Evolutionary conservation across 2,329 filamentous ascomycete species (phyloP).

Genomic region (Fusarium buxicola): DNA sequence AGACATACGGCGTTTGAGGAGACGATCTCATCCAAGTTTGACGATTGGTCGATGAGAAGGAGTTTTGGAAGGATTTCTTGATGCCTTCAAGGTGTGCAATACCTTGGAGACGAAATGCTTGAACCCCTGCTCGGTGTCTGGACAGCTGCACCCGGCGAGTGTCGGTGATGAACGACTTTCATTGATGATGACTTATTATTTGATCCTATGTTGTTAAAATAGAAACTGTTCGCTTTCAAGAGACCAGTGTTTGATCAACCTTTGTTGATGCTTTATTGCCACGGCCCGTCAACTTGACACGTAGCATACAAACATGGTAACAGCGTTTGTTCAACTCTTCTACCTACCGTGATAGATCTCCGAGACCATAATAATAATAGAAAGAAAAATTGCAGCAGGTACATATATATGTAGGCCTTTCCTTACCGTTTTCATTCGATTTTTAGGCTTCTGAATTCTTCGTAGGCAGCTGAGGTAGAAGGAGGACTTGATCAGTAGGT

Average conservation of each 20-base stretch:
- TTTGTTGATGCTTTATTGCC: neutral
- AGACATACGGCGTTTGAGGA: constrained; percentile 35
- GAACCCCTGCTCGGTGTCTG: neutral
- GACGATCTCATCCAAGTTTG: constrained; percentile 1
- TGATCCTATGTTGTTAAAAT: neutral
- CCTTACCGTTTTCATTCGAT: no score
- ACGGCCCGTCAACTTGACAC: no score
- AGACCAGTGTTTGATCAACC: neutral
- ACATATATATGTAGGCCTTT: no score
- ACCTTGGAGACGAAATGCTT: constrained; percentile 2
- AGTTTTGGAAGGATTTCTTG: constrained; percentile 21
- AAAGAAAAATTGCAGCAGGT: no score
- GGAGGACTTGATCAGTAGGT: no score
- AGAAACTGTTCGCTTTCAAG: neutral
- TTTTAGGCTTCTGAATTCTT: no score
- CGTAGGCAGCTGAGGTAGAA: neutral
- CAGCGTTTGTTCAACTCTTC: no score
- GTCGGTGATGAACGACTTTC: constrained; percentile 7
- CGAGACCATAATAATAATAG: no score
- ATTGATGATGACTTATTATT: neutral
- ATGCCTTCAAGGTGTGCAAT: neutral
- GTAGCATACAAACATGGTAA: no score
- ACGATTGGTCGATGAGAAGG: constrained; percentile 15
- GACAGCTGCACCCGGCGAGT: neutral
- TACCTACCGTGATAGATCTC: no score